Evolutionary conservation across 1,284 basidiomycete genomes (phyloP).

Genomic region (Puccinia coronata): DNA sequence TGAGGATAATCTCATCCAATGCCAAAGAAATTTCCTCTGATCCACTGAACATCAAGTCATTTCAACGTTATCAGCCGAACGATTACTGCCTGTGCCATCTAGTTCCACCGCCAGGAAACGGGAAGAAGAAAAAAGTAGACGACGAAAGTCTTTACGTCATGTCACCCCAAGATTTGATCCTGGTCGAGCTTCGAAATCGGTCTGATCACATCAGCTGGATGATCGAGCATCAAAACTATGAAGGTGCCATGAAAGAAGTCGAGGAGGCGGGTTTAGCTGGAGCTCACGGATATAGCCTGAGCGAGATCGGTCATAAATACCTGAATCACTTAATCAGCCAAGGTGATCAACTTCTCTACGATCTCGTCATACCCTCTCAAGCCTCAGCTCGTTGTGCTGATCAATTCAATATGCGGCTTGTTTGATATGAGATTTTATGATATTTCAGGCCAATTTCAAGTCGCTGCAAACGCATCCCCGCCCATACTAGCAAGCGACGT

Average conservation of each 20-base stretch:
- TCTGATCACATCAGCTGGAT: slow-evolving; percentile 92
- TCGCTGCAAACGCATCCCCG: slow-evolving; percentile 81
- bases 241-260: slow-evolving; percentile 81
- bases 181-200: slow-evolving; percentile 80
- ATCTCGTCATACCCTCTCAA: not conserved
- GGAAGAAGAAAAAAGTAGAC: slow-evolving; percentile 41
- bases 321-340: slow-evolving; percentile 38
- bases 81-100: slow-evolving; percentile 72
- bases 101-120: slow-evolving; percentile 5
- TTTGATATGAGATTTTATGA: not conserved
- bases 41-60: slow-evolving; percentile 75
- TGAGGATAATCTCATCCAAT: slow-evolving; percentile 81
- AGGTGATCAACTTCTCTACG: not conserved
- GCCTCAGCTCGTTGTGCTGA: not conserved
- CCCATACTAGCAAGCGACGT: slow-evolving; percentile 79
- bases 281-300: slow-evolving; percentile 55
- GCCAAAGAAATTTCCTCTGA: slow-evolving; percentile 90
- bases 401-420: not conserved
- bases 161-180: slow-evolving; percentile 80
- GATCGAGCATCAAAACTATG: slow-evolving; percentile 78
- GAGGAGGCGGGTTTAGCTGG: slow-evolving; percentile 66
- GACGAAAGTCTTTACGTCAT: slow-evolving; percentile 70
- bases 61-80: slow-evolving; percentile 83
- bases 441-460: slow-evolving; percentile 70
- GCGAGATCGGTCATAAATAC: slow-evolving; percentile 51